phyloP scores from a whole-genome alignment of 139 green algal genomes.

The Closterium sp. region DNA sequence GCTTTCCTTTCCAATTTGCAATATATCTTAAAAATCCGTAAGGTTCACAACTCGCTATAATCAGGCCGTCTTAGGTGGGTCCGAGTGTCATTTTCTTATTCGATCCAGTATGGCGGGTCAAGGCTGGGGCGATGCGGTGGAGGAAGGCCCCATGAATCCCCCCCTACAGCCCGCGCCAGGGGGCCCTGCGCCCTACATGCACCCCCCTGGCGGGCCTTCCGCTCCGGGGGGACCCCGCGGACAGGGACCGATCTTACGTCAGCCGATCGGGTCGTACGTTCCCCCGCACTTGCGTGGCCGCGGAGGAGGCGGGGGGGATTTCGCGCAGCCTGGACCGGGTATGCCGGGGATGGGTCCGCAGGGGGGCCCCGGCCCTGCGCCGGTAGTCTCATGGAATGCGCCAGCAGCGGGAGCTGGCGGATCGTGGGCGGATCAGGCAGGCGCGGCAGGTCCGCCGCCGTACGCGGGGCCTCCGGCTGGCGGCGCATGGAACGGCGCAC shows the following conservation, averaged over 20 bases:
- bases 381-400: not conserved
- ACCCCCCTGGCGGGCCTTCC: not conserved
- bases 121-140: not conserved
- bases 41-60: not conserved
- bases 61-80: not conserved
- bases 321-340: not conserved
- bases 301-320: constrained; percentile 13
- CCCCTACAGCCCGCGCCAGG: not conserved
- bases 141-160: too few species aligned
- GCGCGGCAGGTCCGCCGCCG: not conserved
- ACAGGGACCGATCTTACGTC: not conserved
- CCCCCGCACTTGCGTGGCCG: constrained; percentile 68
- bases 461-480: not conserved
- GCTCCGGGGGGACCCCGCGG: not conserved
- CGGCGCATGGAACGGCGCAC: constrained; percentile 20
- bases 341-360: constrained; percentile 3
- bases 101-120: not conserved
- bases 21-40: not conserved
- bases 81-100: not conserved
- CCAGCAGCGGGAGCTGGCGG: not conserved
- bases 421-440: constrained; percentile 6
- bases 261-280: constrained; percentile 59
- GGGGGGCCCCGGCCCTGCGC: not conserved
- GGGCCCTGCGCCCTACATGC: not conserved
- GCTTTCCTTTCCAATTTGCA: not conserved